phyloP scores from a whole-genome alignment of 768 basidiomycete species.

The Russula brevipes region DNA sequence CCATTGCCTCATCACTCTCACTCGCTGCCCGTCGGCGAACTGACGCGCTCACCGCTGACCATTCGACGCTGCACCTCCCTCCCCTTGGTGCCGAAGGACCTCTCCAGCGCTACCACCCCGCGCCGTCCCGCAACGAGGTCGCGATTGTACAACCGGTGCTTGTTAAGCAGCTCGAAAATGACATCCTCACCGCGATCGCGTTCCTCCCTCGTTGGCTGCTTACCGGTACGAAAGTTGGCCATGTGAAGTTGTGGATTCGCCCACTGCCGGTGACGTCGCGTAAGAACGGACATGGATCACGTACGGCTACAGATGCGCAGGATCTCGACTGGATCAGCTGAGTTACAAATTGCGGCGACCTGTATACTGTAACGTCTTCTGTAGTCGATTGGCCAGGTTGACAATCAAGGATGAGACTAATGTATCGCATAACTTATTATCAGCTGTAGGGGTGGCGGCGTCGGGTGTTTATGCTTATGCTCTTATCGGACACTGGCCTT shows the following conservation, averaged over 20 bases:
- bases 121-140: constrained; percentile 87
- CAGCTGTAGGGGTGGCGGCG: background rate
- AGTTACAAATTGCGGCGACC: background rate
- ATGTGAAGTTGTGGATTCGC: constrained; percentile 80
- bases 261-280: constrained; percentile 44
- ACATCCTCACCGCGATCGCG: constrained; percentile 65
- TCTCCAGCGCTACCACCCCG: constrained; percentile 68
- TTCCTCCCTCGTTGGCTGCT: constrained; percentile 77
- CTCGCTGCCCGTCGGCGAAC: constrained; percentile 55
- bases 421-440: constrained; percentile 16
- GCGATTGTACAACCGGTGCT: constrained; percentile 87
- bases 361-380: background rate
- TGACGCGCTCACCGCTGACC: constrained; percentile 35
- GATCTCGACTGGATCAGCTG: constrained; percentile 19
- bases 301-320: constrained; percentile 10
- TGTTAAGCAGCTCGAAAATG: constrained; percentile 78
- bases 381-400: background rate
- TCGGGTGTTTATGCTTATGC: background rate
- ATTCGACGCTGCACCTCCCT: constrained; percentile 54
- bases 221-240: constrained; percentile 71
- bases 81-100: constrained; percentile 39
- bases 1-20: constrained; percentile 75
- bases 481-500: background rate
- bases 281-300: constrained; percentile 19
- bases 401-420: background rate